Conservation (phyloP, 169 alveolate species). For the Plasmodium vivax region DNA sequence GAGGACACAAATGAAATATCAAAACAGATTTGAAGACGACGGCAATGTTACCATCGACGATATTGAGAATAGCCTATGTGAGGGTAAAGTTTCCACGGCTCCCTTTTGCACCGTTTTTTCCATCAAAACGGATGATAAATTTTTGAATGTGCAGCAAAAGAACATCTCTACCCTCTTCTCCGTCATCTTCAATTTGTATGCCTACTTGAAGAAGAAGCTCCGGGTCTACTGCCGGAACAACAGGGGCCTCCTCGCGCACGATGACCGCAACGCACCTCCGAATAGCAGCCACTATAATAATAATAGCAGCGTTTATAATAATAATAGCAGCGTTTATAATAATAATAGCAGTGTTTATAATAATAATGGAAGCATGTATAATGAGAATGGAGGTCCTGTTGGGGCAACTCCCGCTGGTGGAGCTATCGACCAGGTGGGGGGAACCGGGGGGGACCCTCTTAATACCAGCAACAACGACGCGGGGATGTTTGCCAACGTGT, state of each 20-base stretch:
- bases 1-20: slow-evolving; percentile 8
- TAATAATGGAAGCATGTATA: neutral
- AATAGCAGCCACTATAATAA: slow-evolving; percentile 7
- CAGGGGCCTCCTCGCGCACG: neutral
- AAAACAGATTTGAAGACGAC: slow-evolving; percentile 23
- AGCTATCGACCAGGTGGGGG: neutral
- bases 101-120: slow-evolving; percentile 39
- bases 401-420: neutral
- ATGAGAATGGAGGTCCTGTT: neutral
- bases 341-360: neutral
- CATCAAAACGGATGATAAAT: slow-evolving; percentile 60
- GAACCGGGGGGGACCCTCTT: neutral
- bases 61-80: slow-evolving; percentile 30
- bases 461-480: neutral
- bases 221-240: slow-evolving; percentile 1
- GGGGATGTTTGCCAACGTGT: neutral
- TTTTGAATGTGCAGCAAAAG: slow-evolving; percentile 24
- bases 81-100: slow-evolving; percentile 25
- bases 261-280: neutral
- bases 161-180: slow-evolving; percentile 51
- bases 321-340: neutral
- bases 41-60: slow-evolving; percentile 20
- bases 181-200: slow-evolving; percentile 45
- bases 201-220: slow-evolving; percentile 24
- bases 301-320: neutral